Evolutionary conservation across 169 alveolate species (phyloP), one percentile per base, ranked within the genome.

Genomic region (Eimeria sp.): DNA sequence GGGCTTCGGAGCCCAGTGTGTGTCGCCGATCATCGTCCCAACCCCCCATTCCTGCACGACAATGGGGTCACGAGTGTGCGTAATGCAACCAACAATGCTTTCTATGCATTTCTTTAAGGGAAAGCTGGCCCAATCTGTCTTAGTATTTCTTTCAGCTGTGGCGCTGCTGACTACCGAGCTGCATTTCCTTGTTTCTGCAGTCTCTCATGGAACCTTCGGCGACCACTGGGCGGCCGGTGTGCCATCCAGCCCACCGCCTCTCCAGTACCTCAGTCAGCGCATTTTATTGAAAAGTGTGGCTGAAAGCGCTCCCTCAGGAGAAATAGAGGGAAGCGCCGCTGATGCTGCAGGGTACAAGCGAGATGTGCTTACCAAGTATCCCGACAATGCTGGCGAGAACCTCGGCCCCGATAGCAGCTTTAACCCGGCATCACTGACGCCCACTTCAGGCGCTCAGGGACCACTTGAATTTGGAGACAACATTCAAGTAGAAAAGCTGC

Each of bases 251-350:
- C 9, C 78, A 70, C 49, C 78, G 4, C 78, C 78, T 70, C 45
- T 70, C 49, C 78, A 70, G 78, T 70, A 9, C 49, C 78, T 70
- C 78, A n/a, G 49, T 70, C 78, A 70, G 49, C 78, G 49, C 78
- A 70, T 70, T 70, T 30, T 70, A 30, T 70, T 30, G 45, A 20
- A 11, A 49, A 30, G 22, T 13, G 49, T 70, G 78, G 45, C 1
- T 1, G 49, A 70, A 4, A 49, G 1, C 25, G 78, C 5, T 70
- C 45, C 25, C 22, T 13, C 78, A 45, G 27, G 9, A 27, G 27
- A 61, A n/a, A 6, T 13, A 18, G 45, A 22, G 75, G 43, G 43
- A 0, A 25, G 43, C 49, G 49, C 7, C 20, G 45, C 45, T 2
- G 45, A 13, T 30, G 78, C 49, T 70, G 49, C 78, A 7, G 49